Evolutionary conservation across 192 early-diverging fungal species (phyloP), one percentile per base, ranked within the genome.

Genomic region (Gigaspora rosea): DNA sequence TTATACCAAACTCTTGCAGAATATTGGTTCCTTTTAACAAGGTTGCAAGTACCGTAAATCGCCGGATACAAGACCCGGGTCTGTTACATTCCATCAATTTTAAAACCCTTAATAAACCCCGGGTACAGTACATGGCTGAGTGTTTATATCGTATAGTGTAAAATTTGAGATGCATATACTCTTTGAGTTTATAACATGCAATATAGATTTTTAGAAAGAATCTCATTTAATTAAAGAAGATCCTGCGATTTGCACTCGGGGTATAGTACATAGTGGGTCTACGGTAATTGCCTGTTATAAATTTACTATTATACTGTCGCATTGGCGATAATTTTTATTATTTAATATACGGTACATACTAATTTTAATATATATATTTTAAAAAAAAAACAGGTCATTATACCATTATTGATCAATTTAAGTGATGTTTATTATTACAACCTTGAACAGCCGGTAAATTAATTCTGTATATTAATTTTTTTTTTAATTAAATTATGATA

Each of bases 391-490:
- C 8, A 91, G 87, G 97, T 95, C 78, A 82, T 98, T n/a, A 63
- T 99, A 10, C 96, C 97, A 7, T 80, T 97, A 16, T 87, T 85
- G 9, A 80, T 99, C 35, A 99, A 99, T 81, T 86, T 99, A 51
- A 93, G 92, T 77, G 97, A 27, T 27, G 27, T 96, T 56, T 99
- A 95, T 83, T 99, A 99, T 81, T 92, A 95, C 81, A 95, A 95
- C 0, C 83, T 97, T 49, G 92, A 94, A 32, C n/a, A 86, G 91
- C 88, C 36, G 89, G 90, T 90, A 63, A 78, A 61, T 4, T 11
- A 63, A 15, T 67, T 27, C 27, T 46, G 9, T 46, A 63, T 67
- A 18, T 16, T 67, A 46, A 41, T 63, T 16, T 67, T 67, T 41
- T 41, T 46, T 46, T 67, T 8, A 46, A 13, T 33, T 36, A 12